Conservation (phyloP, 306 rosid genomes). For the Myrica gale region DNA sequence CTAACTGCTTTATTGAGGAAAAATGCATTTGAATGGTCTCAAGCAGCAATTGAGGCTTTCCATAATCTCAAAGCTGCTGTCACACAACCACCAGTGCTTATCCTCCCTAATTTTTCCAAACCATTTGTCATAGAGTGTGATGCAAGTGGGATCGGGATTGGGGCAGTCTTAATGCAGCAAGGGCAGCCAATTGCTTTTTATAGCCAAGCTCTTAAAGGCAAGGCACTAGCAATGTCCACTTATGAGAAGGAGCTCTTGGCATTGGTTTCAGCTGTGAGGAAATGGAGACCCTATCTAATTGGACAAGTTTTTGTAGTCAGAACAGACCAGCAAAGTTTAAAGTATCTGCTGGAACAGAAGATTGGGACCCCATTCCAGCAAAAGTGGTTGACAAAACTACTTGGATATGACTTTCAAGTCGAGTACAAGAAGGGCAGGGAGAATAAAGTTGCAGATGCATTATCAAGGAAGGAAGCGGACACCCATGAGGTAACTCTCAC, state of each 20-base stretch:
- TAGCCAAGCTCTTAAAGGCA: not conserved
- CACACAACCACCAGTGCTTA: not conserved
- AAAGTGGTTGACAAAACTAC: not conserved
- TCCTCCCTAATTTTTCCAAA: not conserved
- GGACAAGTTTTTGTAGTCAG: fast-evolving
- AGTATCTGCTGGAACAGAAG: not conserved
- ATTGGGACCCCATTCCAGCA: not conserved
- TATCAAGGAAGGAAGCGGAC: not conserved
- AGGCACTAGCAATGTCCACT: not conserved
- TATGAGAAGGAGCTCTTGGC: not conserved
- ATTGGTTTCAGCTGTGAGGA: not conserved
- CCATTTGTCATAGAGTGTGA: not conserved
- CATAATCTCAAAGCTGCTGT: not conserved
- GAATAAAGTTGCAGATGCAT: not conserved
- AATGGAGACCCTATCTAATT: not conserved
- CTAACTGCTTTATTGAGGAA: not conserved
- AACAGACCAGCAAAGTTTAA: not conserved
- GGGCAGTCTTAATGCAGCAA: not conserved
- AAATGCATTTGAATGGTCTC: not conserved
- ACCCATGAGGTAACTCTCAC: no score
- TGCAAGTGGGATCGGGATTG: not conserved
- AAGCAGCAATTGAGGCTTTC: not conserved
- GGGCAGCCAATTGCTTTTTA: not conserved
- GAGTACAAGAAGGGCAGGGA: not conserved
- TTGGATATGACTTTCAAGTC: not conserved